Percentiles rank a stretch among this genome's conserved stretches.
Evolutionary conservation across 352 stramenopile species (phyloP).

Genomic region (Phytophthora rubi): DNA sequence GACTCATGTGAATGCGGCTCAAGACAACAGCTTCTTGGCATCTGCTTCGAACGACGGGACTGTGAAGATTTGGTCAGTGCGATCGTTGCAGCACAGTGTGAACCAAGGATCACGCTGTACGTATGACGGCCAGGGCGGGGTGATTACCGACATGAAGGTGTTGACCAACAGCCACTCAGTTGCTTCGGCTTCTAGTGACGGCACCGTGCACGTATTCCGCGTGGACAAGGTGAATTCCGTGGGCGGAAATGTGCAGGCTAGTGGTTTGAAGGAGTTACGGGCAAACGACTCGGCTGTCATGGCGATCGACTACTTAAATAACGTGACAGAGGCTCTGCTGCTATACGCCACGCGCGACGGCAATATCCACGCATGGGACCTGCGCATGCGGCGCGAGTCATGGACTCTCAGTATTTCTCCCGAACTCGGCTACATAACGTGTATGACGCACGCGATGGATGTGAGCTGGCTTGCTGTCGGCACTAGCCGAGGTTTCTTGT

Average conservation of each 20-base stretch:
- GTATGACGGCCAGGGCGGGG: constrained; percentile 93
- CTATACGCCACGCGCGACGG: constrained; percentile 94
- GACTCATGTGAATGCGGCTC: constrained; percentile 91
- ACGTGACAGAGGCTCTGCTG: constrained; percentile 93
- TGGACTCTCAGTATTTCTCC: constrained; percentile 93
- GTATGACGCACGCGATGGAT: constrained; percentile 95
- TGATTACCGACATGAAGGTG: constrained; percentile 94
- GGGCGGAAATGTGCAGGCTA: constrained; percentile 74
- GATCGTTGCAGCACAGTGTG: constrained; percentile 93
- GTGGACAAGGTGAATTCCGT: constrained; percentile 91
- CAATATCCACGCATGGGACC: constrained; percentile 92
- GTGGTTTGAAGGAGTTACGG: constrained; percentile 74
- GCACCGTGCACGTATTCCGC: constrained; percentile 95
- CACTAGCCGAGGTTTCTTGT: constrained; percentile 95
- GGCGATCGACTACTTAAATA: constrained; percentile 96
- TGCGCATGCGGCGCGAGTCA: constrained; percentile 91
- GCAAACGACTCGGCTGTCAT: constrained; percentile 93
- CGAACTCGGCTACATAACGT: constrained; percentile 96
- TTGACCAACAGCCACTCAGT: constrained; percentile 97
- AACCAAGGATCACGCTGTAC: constrained; percentile 93
- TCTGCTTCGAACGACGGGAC: constrained; percentile 96
- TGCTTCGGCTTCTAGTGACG: constrained; percentile 89
- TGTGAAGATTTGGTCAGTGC: constrained; percentile 95
- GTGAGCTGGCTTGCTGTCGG: constrained; percentile 95
- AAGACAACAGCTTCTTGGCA: constrained; percentile 96